Conservation (phyloP, 768 basidiomycete genomes). For the Tulasnella sp. region DNA sequence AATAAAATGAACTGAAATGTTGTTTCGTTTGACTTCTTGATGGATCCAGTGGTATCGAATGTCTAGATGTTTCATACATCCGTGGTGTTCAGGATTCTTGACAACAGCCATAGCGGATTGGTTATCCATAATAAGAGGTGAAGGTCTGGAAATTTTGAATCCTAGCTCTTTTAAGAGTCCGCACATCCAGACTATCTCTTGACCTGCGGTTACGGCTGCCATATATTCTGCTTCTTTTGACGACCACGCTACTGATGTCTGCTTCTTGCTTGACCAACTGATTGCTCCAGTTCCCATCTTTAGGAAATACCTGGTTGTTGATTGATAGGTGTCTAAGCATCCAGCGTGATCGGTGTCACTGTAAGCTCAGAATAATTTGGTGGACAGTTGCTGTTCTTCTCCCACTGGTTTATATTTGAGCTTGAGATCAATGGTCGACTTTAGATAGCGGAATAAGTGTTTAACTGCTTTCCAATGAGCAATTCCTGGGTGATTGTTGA, state of each 20-base stretch:
- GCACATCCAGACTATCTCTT: slow-evolving; percentile 18
- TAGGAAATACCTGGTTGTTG: slow-evolving; percentile 28
- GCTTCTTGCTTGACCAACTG: slow-evolving; percentile 25
- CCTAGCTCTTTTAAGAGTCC: slow-evolving; percentile 15
- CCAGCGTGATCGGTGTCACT: slow-evolving; percentile 30
- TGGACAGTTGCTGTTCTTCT: neutral
- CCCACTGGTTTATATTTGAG: slow-evolving; percentile 2
- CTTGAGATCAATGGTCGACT: slow-evolving; percentile 11
- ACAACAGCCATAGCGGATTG: slow-evolving; percentile 24
- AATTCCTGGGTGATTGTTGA: slow-evolving; percentile 19
- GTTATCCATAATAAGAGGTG: slow-evolving; percentile 24
- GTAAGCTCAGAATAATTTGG: slow-evolving; percentile 16
- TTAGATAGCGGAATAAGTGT: slow-evolving; percentile 23
- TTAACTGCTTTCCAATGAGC: slow-evolving; percentile 23
- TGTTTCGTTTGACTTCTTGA: slow-evolving; percentile 21
- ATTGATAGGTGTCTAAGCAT: slow-evolving; percentile 22
- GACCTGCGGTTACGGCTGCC: neutral
- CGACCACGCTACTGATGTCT: slow-evolving; percentile 25
- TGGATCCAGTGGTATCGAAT: slow-evolving; percentile 28
- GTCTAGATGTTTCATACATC: slow-evolving; percentile 30
- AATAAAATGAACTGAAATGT: neutral
- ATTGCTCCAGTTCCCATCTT: no score
- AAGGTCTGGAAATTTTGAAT: neutral
- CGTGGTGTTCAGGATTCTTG: slow-evolving; percentile 26
- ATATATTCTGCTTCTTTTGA: slow-evolving; percentile 25